Evolutionary conservation across 1,284 basidiomycete genomes (phyloP).

Genomic region (Apiotrichum akiyoshidainum): DNA sequence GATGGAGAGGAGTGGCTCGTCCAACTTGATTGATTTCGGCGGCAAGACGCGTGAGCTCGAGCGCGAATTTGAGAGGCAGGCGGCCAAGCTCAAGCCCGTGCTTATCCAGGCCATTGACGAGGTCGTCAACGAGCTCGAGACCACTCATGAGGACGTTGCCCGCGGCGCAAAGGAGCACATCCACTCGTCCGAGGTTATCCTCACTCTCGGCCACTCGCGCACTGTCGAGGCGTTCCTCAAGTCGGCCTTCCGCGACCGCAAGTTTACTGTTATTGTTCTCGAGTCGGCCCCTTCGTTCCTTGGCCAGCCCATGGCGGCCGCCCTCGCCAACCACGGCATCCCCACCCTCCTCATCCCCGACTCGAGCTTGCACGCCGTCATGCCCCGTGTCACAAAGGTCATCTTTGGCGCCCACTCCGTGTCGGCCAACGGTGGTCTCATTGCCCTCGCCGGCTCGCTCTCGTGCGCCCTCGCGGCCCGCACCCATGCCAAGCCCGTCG

Average conservation of each 20-base stretch:
- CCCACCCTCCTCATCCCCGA: conserved; percentile 94
- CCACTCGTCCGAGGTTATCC: conserved; percentile 93
- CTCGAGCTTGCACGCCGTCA: conserved; percentile 88
- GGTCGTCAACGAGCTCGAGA: conserved; percentile 91
- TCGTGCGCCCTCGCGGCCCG: conserved; percentile 85
- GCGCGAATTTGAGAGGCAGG: conserved; percentile 47
- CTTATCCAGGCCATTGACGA: conserved; percentile 90
- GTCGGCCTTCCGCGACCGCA: conserved; percentile 80
- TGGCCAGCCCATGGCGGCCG: conserved; percentile 79
- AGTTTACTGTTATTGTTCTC: conserved; percentile 93
- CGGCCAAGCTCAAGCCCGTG: conserved; percentile 50
- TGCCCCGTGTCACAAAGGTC: conserved; percentile 96
- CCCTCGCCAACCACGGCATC: conserved; percentile 73
- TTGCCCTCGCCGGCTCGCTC: conserved; percentile 79
- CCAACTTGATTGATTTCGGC: conserved; percentile 22
- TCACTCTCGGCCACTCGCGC: conserved; percentile 89
- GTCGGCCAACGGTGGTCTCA: conserved; percentile 92
- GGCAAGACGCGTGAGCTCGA: conserved; percentile 2
- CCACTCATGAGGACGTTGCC: conserved; percentile 89
- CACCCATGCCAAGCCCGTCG: conserved; percentile 86
- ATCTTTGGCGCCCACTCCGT: conserved; percentile 90
- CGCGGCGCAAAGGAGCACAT: conserved; percentile 95
- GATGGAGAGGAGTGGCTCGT: conserved; percentile 38
- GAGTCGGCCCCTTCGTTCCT: conserved; percentile 89
- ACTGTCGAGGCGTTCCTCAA: conserved; percentile 95